A percentile compares a stretch with the other conserved stretches of the same genome.
phyloP scores from a whole-genome alignment of 2,329 filamentous ascomycete species.

The Calonectria pteridis region DNA sequence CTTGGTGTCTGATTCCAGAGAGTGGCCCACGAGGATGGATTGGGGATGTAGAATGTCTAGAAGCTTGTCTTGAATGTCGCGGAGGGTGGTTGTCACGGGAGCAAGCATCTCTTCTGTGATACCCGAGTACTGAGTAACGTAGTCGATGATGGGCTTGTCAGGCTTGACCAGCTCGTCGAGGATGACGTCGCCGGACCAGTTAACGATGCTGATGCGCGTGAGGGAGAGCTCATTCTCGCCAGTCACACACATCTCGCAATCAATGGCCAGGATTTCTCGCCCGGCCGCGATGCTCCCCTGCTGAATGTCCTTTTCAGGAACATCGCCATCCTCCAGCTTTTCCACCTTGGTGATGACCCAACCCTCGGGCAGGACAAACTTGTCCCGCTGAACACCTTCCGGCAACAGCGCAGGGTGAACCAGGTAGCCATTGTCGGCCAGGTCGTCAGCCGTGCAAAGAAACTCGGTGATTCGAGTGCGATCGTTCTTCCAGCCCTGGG shows the following conservation, averaged over 20 bases:
- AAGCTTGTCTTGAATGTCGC: constrained; percentile 85
- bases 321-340: constrained; percentile 73
- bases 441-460: constrained; percentile 77
- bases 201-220: constrained; percentile 87
- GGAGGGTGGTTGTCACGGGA: constrained; percentile 83
- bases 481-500: constrained; percentile 77
- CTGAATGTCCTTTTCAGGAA: constrained; percentile 79
- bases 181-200: constrained; percentile 86
- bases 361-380: constrained; percentile 71
- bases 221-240: constrained; percentile 84
- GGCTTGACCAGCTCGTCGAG: constrained; percentile 95
- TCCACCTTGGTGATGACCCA: constrained; percentile 87
- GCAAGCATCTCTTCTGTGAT: constrained; percentile 90
- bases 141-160: constrained; percentile 87
- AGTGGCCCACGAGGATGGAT: constrained; percentile 84
- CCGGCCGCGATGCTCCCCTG: constrained; percentile 87
- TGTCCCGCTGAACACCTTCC: constrained; percentile 65
- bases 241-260: constrained; percentile 98
- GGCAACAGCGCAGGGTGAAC: constrained; percentile 83
- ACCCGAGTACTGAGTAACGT: constrained; percentile 91
- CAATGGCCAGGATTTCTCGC: constrained; percentile 82
- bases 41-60: constrained; percentile 78
- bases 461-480: constrained; percentile 87
- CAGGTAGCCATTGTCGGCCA: constrained; percentile 86
- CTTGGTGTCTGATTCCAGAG: constrained; percentile 84